These are phyloP conservation scores for Blastocystis sp. DNA, from an alignment of 352 stramenopile species.

Conservation along the genomic window DNA sequence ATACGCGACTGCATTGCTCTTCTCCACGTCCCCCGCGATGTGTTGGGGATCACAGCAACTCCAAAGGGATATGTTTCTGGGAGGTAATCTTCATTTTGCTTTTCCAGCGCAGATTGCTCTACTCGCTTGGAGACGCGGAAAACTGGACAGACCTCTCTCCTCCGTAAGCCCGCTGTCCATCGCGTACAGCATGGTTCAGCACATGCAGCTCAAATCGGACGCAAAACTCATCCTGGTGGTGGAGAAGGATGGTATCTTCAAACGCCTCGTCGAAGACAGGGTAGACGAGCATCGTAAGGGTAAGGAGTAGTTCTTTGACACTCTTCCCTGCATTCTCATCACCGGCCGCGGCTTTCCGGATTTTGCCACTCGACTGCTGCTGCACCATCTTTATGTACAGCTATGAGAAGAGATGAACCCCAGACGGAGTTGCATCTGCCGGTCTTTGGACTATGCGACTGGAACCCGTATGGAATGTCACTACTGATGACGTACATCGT, in stretches of 20 bases:
- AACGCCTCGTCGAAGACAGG: conserved; percentile 45
- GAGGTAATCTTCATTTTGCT: neutral
- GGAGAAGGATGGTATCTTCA: conserved; percentile 63
- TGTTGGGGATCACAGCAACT: conserved; percentile 51
- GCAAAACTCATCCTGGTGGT: conserved; percentile 45
- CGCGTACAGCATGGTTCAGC: conserved; percentile 15
- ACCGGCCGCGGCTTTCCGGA: conserved; percentile 54
- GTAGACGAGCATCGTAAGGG: neutral
- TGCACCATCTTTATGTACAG: neutral
- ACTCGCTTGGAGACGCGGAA: conserved; percentile 5
- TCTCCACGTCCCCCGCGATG: conserved; percentile 42
- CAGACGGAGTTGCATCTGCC: conserved; percentile 15
- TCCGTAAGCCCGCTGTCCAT: conserved; percentile 27
- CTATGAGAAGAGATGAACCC: neutral
- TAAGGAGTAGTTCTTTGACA: conserved; percentile 54
- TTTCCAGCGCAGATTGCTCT: neutral
- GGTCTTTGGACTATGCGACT: conserved; percentile 41
- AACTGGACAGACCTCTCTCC: conserved; percentile 22
- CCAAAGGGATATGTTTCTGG: conserved; percentile 48
- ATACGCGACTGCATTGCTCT: conserved; percentile 60
- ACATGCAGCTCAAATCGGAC: conserved; percentile 6
- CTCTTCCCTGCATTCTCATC: conserved; percentile 48
- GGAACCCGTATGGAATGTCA: conserved; percentile 39
- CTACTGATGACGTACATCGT: conserved; percentile 62
- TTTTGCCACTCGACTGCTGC: conserved; percentile 24